Evolutionary conservation across 352 stramenopile species (phyloP), one percentile per base, ranked within the genome.

Genomic region (Globisporangium paroecandrum): DNA sequence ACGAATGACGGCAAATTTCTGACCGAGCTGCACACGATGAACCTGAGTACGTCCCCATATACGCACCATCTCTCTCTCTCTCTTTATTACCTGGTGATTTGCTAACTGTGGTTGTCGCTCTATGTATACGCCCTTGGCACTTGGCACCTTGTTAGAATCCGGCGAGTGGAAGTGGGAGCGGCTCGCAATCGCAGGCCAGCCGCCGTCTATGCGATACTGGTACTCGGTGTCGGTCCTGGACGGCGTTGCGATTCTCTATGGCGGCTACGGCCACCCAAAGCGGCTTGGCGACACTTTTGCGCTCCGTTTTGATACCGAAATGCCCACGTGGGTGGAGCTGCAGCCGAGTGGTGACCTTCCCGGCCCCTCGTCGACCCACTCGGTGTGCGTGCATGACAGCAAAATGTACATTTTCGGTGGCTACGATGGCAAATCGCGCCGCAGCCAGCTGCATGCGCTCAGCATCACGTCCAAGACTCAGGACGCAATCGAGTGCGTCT

Each of bases 391-490:
- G 10, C 55, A 84, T 49, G 69, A 69, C 51, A 66, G 74, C 53
- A 73, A 67, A n/a, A 89, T 89, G 81, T 84, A 82, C 63, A 79
- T 87, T 51, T 89, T 84, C 62, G 81, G 77, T 25, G 81, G 81
- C n/a, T 89, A 89, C 57, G 77, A 89, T 49, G 81, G 81, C 54
- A 87, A 85, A 70, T 77, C 75, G 27, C 78, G 81, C 49, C 78
- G 77, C 53, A 74, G 81, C 22, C 69, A 83, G 43, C 53, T 89
- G 56, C 77, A 85, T 67, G 69, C 73, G 36, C 77, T 89, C 59
- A 62, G 71, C 53, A 78, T 89, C 22, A 71, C 79, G n/a, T 38
- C 49, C 7, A 63, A 77, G 34, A 76, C 73, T 6, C 62, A 62
- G 10, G 75, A 83, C 15, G 8, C 10, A 7, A 77, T 88, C 41